Evolutionary conservation across 1,284 basidiomycete species (phyloP).

Genomic region (Ceratobasidium sp.): DNA sequence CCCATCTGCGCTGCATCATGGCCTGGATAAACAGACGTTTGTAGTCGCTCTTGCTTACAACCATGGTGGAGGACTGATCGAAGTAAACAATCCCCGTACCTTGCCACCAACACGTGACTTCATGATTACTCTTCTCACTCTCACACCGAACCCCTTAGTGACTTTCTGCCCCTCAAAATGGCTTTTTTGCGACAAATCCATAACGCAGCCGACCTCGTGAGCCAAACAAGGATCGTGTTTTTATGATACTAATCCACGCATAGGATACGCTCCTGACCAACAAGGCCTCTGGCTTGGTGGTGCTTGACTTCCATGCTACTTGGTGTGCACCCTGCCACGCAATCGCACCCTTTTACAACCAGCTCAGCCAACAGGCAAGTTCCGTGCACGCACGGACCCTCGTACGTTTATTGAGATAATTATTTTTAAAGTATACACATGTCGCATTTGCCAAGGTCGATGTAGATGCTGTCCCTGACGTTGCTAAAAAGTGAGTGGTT

Average conservation of each 20-base stretch:
- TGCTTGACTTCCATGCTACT: conserved; percentile 50
- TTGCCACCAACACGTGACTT: conserved; percentile 21
- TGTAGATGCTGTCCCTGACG: conserved; percentile 49
- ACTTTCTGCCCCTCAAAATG: conserved; percentile 4
- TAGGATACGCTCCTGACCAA: conserved; percentile 37
- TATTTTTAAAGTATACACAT: conserved; percentile 43
- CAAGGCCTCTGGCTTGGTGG: conserved; percentile 45
- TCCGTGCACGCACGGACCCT: neutral
- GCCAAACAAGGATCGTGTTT: neutral
- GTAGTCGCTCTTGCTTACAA: conserved; percentile 41
- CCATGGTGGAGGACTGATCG: conserved; percentile 14
- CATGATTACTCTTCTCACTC: neutral
- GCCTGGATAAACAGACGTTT: conserved; percentile 36
- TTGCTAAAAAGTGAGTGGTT: conserved; percentile 50
- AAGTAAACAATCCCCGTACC: conserved; percentile 11
- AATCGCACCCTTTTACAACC: conserved; percentile 46
- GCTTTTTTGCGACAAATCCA: conserved; percentile 29
- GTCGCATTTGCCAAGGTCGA: conserved; percentile 52
- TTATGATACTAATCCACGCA: neutral
- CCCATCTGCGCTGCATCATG: conserved; percentile 39
- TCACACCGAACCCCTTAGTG: neutral
- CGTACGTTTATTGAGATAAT: neutral
- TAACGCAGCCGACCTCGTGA: conserved; percentile 17
- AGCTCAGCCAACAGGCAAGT: conserved; percentile 45
- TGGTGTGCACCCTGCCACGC: conserved; percentile 50